These are phyloP conservation scores for Goffeauzyma gilvescens DNA, from an alignment of 768 basidiomycete genomes.

Conservation along the genomic window DNA sequence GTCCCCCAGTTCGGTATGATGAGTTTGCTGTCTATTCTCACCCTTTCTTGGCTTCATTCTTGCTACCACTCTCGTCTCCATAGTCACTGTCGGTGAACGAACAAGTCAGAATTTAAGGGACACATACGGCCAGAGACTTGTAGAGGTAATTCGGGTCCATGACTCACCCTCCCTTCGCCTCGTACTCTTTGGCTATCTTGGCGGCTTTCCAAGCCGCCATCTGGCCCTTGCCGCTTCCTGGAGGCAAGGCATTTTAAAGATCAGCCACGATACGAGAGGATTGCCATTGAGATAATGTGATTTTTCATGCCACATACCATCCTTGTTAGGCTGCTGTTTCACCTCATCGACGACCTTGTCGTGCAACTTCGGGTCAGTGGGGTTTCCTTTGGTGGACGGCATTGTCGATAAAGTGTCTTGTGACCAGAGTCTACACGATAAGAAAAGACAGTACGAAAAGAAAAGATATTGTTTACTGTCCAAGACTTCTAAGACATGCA, in stretches of 20 bases:
- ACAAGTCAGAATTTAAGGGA: not conserved
- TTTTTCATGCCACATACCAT: constrained; percentile 13
- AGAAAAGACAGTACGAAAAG: too few relatives aligned
- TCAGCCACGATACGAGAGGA: not conserved
- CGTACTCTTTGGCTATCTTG: constrained; percentile 29
- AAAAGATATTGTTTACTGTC: too few relatives aligned
- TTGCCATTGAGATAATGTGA: not conserved
- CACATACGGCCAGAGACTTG: not conserved
- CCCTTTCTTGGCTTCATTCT: constrained; percentile 29
- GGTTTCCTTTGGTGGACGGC: constrained; percentile 30
- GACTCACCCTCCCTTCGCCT: constrained; percentile 17
- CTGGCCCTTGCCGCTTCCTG: constrained; percentile 25
- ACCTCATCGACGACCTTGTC: constrained; percentile 29
- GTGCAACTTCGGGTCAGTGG: constrained; percentile 25
- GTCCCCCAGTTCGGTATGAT: too few relatives aligned
- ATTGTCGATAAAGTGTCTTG: constrained; percentile 12
- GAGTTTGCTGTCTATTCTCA: not conserved
- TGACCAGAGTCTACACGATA: too few relatives aligned
- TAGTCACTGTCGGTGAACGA: constrained; percentile 13
- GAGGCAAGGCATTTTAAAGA: not conserved
- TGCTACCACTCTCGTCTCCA: constrained; percentile 27
- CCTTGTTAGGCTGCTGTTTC: constrained; percentile 28
- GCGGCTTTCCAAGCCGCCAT: constrained; percentile 29
- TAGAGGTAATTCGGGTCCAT: not conserved
- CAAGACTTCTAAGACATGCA: too few relatives aligned